Evolutionary conservation across 768 basidiomycete genomes (phyloP), one percentile per base, ranked within the genome.

Genomic region (Trametes cubensis): DNA sequence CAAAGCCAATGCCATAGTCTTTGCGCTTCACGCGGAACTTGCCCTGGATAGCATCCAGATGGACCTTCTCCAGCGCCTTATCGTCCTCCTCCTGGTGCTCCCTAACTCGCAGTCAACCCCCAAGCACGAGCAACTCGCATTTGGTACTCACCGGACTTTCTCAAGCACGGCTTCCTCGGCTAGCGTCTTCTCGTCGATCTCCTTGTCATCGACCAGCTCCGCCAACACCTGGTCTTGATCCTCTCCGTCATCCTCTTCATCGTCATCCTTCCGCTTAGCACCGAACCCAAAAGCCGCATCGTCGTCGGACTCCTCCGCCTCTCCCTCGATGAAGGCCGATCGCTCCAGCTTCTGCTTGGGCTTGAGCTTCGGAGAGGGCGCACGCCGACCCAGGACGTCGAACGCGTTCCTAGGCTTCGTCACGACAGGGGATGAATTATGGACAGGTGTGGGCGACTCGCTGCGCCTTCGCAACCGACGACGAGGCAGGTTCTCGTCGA

Each of bases 271-370:
- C 67, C 66, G 76, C 14, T 69, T 67, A 17, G 65, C 69, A 15
- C 83, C 84, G 69, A 90, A 88, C 4, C 87, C 89, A 67, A 86
- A 80, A 70, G 79, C 75, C 14, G 84, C 83, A 40, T 94, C 92
- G 61, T 94, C 92, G 67, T 93, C 92, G 14, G 89, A 91, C 64
- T 94, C 92, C 64, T 87, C 82, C 4, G 92, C 92, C 72, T 94
- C 89, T 10, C 80, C 83, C 63, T 85, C 84, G 25, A 93, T 77
- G 65, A 86, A 91, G 63, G 85, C 88, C 0, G 84, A 84, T 57
- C 80, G 79, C 18, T 79, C 77, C 25, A 77, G 71, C 51, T 72
- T 74, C 67, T 34, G 34, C 10, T 11, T 34, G 10, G 34, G 34
- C 34, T 69, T 75, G 66, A 66, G 65, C 65, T 67, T 62, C 18